phyloP scores from a whole-genome alignment of 2,329 filamentous ascomycete species.

The Colletotrichum sp. region DNA sequence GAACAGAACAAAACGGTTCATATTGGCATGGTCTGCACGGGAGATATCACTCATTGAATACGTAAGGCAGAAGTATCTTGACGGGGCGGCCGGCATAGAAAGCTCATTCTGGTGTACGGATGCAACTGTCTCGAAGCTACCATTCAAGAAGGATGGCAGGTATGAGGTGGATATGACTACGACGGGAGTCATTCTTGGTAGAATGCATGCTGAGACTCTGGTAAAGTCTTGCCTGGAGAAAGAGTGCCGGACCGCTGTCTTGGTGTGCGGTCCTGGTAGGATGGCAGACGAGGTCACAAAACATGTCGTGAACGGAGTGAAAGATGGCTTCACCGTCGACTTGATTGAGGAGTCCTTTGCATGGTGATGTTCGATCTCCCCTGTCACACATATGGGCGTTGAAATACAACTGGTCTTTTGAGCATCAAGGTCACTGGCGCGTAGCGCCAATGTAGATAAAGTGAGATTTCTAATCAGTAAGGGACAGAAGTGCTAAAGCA shows the following conservation, averaged over 20 bases:
- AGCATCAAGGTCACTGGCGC: too few species aligned
- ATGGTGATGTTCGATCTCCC: constrained; percentile 13
- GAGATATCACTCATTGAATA: constrained; percentile 18
- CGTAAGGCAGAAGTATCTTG: constrained; percentile 9
- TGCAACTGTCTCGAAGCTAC: constrained; percentile 23
- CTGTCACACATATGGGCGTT: too few species aligned
- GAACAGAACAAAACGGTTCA: constrained; percentile 2
- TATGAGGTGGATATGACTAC: background rate
- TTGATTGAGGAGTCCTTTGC: constrained; percentile 30
- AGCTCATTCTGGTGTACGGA: constrained; percentile 24
- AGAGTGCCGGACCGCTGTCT: background rate
- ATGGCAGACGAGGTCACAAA: constrained; percentile 34
- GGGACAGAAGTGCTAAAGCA: too few species aligned
- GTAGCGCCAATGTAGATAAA: too few species aligned
- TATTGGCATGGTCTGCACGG: constrained; percentile 31
- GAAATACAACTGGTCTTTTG: too few species aligned
- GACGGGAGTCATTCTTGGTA: constrained; percentile 2
- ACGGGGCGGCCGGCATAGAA: constrained; percentile 11
- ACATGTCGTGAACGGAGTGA: constrained; percentile 20
- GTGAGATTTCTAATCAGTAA: too few species aligned
- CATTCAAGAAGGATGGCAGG: constrained; percentile 19
- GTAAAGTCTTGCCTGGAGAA: background rate
- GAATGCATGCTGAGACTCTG: constrained; percentile 27
- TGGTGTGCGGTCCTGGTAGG: constrained; percentile 30
- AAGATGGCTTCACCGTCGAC: constrained; percentile 23